Percentiles rank a stretch among this genome's conserved stretches.
These are phyloP conservation scores for Auricularia auricula-judae DNA, from an alignment of 768 basidiomycete species.

Conservation along the genomic window DNA sequence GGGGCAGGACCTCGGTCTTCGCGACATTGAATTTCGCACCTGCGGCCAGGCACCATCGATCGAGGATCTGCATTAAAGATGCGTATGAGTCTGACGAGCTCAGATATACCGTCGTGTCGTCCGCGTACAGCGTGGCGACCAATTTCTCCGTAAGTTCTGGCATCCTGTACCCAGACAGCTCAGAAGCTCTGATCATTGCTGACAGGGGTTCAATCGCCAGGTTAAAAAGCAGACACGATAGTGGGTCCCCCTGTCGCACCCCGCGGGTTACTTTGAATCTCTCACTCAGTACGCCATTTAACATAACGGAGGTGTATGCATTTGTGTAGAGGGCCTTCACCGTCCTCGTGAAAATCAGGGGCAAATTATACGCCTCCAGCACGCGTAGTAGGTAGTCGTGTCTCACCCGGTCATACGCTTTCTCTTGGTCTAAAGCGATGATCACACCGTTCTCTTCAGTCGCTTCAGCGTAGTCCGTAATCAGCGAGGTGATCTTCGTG, in stretches of 20 bases:
- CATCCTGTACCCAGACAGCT: neutral
- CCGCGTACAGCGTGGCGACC: neutral
- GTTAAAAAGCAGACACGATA: conserved; percentile 12
- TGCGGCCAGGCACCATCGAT: conserved; percentile 29
- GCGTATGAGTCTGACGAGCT: conserved; percentile 17
- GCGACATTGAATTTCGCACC: conserved; percentile 29
- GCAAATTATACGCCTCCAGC: neutral
- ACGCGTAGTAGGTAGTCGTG: conserved; percentile 7
- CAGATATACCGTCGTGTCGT: neutral
- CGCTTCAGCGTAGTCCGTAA: conserved; percentile 5
- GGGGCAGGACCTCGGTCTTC: conserved; percentile 30
- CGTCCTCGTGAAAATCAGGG: neutral
- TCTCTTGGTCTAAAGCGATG: conserved; percentile 10
- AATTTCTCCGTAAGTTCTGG: neutral
- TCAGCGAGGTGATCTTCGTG: conserved; percentile 4
- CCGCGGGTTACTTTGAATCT: neutral
- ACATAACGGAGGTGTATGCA: neutral
- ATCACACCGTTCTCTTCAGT: conserved; percentile 2
- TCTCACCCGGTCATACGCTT: conserved; percentile 6
- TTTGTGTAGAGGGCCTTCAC: neutral
- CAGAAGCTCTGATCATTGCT: neutral
- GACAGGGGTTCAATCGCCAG: conserved; percentile 10
- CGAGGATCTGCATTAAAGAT: conserved; percentile 18
- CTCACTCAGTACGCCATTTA: neutral
- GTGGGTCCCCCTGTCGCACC: conserved; percentile 7